Percentiles rank a stretch among this genome's conserved stretches.
Evolutionary conservation across 192 early-diverging fungal species (phyloP).

Genomic region (Geranomyces michiganensis): DNA sequence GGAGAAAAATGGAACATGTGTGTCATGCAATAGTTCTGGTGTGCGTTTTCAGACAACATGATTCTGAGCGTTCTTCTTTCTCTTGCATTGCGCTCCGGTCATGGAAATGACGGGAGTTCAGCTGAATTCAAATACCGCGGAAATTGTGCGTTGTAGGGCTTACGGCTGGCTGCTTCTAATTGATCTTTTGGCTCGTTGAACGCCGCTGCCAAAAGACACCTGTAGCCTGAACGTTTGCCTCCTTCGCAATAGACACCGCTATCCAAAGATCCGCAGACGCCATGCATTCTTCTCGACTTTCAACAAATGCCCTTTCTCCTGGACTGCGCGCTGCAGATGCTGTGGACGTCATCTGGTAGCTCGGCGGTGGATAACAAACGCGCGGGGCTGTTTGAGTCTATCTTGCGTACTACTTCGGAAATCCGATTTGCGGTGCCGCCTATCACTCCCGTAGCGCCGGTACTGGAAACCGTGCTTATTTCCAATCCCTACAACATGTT

Average conservation of each 20-base stretch:
- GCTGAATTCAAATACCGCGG: too few species aligned
- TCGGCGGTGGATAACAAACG: neutral
- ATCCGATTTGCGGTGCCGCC: conserved; percentile 17
- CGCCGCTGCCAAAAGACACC: too few species aligned
- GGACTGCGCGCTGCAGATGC: conserved; percentile 26
- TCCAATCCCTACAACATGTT: conserved; percentile 75
- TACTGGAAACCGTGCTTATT: conserved; percentile 76
- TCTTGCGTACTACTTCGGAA: neutral
- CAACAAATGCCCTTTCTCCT: conserved; percentile 21
- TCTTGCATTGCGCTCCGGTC: too few species aligned
- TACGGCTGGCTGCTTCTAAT: too few species aligned
- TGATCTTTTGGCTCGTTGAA: too few species aligned
- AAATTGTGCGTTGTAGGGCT: too few species aligned
- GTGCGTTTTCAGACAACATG: too few species aligned
- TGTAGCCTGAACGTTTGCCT: too few species aligned
- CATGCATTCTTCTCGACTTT: conserved; percentile 26
- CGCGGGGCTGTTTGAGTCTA: neutral
- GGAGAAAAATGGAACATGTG: too few species aligned
- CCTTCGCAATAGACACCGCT: neutral
- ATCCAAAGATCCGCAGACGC: conserved; percentile 29
- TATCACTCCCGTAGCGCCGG: neutral
- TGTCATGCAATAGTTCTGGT: too few species aligned
- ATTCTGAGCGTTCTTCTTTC: too few species aligned
- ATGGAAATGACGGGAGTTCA: too few species aligned
- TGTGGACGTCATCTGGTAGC: neutral